A percentile compares a stretch with the other conserved stretches of the same genome.
phyloP scores from a whole-genome alignment of 345 rosid species.

The Carallia pectinifolia region DNA sequence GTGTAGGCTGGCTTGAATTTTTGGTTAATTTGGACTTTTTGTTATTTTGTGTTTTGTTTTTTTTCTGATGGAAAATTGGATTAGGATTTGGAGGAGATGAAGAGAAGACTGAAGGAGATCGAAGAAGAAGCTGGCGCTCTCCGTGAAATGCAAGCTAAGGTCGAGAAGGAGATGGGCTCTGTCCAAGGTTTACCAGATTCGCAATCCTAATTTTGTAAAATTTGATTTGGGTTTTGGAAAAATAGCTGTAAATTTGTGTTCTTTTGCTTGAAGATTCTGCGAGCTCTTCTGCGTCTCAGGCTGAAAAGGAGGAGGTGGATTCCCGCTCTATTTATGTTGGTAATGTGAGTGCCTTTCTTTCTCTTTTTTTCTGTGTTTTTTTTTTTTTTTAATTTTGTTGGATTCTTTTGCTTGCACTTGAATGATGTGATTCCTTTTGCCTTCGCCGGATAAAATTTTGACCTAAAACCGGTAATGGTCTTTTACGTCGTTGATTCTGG shows the following conservation, averaged over 20 bases:
- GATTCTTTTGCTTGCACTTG: not conserved
- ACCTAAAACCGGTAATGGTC: no score
- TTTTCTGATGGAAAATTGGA: not conserved
- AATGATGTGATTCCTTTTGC: no score
- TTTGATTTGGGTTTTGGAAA: not conserved
- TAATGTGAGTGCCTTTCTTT: slow-evolving; percentile 62
- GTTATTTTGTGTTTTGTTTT: not conserved
- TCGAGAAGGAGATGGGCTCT: slow-evolving; percentile 98
- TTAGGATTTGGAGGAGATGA: slow-evolving; percentile 98
- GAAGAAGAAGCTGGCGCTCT: slow-evolving; percentile 98
- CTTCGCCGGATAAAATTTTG: no score
- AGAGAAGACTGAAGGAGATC: slow-evolving; percentile 89
- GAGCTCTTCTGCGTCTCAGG: slow-evolving; percentile 57
- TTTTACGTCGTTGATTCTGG: not conserved
- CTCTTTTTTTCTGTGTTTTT: slow-evolving; percentile 3
- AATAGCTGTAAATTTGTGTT: not conserved
- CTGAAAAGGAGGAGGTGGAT: slow-evolving; percentile 99
- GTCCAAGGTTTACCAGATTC: slow-evolving; percentile 55
- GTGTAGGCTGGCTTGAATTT: no score
- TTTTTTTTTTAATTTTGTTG: not conserved
- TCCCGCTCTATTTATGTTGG: slow-evolving; percentile 93
- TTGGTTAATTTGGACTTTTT: not conserved
- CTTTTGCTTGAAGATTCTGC: slow-evolving; percentile 50
- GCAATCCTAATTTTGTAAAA: not conserved
- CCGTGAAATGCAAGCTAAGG: slow-evolving; percentile 99